Percentiles rank a stretch among this genome's conserved stretches.
phyloP scores from a whole-genome alignment of 805 yeast species.

The Ogataea paraovalis region DNA sequence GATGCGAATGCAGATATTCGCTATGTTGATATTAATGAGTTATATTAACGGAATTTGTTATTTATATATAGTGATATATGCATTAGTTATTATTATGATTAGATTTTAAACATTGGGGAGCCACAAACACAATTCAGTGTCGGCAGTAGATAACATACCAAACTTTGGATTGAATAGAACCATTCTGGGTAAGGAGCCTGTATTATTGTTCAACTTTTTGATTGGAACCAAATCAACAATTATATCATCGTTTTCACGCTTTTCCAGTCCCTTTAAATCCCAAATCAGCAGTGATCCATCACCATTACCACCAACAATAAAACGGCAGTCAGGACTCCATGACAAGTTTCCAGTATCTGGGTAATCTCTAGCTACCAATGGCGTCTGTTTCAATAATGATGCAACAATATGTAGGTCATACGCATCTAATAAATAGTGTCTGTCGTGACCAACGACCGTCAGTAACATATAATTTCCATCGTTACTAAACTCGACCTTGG shows the following conservation, averaged over 20 bases:
- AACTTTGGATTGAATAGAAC: conserved; percentile 59
- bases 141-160: conserved; percentile 62
- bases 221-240: conserved; percentile 17
- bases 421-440: conserved; percentile 22
- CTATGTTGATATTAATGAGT: conserved; percentile 53
- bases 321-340: conserved; percentile 65
- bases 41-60: conserved; percentile 13
- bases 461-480: conserved; percentile 39
- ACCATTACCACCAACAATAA: conserved; percentile 56
- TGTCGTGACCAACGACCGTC: conserved; percentile 23
- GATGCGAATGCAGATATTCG: conserved; percentile 63
- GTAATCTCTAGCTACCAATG: conserved; percentile 30
- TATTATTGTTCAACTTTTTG: conserved; percentile 10
- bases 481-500: conserved; percentile 41
- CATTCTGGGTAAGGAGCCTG: conserved; percentile 40
- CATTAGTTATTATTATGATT: not conserved
- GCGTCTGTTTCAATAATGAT: conserved; percentile 43
- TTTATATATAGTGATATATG: not conserved
- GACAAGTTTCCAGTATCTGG: conserved; percentile 55
- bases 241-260: not conserved
- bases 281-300: conserved; percentile 51
- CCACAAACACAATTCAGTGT: conserved; percentile 47
- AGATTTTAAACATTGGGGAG: conserved; percentile 17
- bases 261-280: conserved; percentile 32
- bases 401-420: conserved; percentile 18